phyloP scores from a whole-genome alignment of 768 basidiomycete species.

The Auriscalpium vulgare region DNA sequence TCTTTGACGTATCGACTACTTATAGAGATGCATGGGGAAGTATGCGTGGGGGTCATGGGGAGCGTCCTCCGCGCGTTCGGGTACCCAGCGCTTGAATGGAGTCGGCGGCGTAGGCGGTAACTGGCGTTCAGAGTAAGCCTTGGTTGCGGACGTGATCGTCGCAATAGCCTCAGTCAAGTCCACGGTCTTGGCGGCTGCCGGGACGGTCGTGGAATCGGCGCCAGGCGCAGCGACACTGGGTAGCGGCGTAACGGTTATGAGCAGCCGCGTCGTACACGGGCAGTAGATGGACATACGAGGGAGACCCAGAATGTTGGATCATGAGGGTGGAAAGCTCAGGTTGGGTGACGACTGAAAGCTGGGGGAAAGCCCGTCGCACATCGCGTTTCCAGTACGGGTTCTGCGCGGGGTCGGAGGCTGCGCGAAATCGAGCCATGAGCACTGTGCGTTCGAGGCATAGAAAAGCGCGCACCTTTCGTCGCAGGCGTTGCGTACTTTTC shows the following conservation, averaged over 20 bases:
- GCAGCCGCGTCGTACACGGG: not conserved
- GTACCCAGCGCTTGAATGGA: slow-evolving; percentile 65
- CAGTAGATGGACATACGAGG: slow-evolving; percentile 44
- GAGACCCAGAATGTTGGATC: slow-evolving; percentile 64
- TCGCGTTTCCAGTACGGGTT: slow-evolving; percentile 97
- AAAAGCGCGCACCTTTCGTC: slow-evolving; percentile 57
- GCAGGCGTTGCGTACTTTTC: slow-evolving; percentile 85
- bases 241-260: no score
- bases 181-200: slow-evolving; percentile 36
- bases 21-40: slow-evolving; percentile 68
- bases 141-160: slow-evolving; percentile 46
- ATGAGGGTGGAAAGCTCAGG: slow-evolving; percentile 71
- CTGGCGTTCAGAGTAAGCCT: slow-evolving; percentile 51
- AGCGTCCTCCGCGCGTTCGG: slow-evolving; percentile 62
- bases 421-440: slow-evolving; percentile 1
- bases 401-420: slow-evolving; percentile 80
- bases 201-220: slow-evolving; percentile 33
- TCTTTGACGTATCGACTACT: slow-evolving; percentile 17
- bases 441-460: not conserved
- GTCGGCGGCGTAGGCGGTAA: slow-evolving; percentile 72
- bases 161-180: slow-evolving; percentile 71
- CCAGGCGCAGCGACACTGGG: slow-evolving; percentile 49
- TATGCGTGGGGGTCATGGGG: slow-evolving; percentile 78
- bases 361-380: slow-evolving; percentile 88
- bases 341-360: slow-evolving; percentile 84